Percentiles rank a stretch among this genome's conserved stretches.
phyloP scores from a whole-genome alignment of 1,284 basidiomycete genomes.

The Exobasidium rhododendri region DNA sequence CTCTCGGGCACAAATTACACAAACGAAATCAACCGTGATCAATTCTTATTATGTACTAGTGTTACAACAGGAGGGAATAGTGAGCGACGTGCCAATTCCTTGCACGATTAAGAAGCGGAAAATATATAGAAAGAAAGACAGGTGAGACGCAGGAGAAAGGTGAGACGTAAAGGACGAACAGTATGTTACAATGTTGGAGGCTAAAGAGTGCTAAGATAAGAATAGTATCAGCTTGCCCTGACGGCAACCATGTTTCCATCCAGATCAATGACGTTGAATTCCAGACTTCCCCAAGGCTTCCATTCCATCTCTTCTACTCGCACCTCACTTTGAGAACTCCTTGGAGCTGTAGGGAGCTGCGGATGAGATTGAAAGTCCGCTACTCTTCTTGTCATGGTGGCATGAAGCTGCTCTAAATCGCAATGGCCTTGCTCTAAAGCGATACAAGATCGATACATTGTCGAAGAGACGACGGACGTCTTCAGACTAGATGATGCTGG shows the following conservation, averaged over 20 bases:
- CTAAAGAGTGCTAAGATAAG: too few species aligned
- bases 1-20: too few species aligned
- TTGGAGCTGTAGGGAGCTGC: not conserved
- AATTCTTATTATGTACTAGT: too few species aligned
- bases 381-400: not conserved
- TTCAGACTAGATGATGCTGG: not conserved
- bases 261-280: not conserved
- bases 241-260: not conserved
- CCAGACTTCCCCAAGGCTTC: not conserved
- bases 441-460: conserved; percentile 1
- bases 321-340: not conserved
- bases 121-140: too few species aligned
- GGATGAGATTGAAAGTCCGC: not conserved
- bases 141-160: too few species aligned
- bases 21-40: too few species aligned
- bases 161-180: too few species aligned
- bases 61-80: too few species aligned
- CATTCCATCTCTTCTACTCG: not conserved
- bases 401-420: not conserved
- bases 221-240: too few species aligned
- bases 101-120: too few species aligned
- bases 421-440: not conserved
- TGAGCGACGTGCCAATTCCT: too few species aligned
- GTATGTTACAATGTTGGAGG: too few species aligned
- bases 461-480: not conserved